These are phyloP conservation scores for Phallus indusiatus DNA, from an alignment of 768 basidiomycete genomes.

Conservation along the genomic window DNA sequence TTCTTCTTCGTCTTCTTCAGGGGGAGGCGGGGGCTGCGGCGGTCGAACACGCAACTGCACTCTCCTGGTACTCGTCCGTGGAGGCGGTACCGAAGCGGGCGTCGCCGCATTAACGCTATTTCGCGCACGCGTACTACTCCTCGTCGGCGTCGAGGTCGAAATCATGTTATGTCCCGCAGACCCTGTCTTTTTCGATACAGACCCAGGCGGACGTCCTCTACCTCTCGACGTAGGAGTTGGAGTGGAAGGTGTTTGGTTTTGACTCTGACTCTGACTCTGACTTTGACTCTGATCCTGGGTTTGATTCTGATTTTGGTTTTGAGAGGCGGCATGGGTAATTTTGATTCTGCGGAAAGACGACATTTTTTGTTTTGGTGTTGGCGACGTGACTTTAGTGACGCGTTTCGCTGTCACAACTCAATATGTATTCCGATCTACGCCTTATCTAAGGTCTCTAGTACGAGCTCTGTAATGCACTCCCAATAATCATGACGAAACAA, in stretches of 20 bases:
- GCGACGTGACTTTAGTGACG: too few species aligned
- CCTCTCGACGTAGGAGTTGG: not conserved
- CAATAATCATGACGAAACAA: too few species aligned
- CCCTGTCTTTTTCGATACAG: not conserved
- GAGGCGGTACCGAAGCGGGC: not conserved
- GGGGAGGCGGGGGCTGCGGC: not conserved
- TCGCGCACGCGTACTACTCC: not conserved
- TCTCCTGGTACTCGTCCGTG: not conserved
- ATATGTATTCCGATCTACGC: too few species aligned
- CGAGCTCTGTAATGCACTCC: too few species aligned
- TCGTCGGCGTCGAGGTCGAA: not conserved
- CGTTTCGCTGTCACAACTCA: too few species aligned
- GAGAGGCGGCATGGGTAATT: slow-evolving; percentile 4
- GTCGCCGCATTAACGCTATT: not conserved
- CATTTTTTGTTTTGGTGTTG: not conserved
- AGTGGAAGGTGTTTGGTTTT: not conserved
- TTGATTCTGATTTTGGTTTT: not conserved
- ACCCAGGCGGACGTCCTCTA: not conserved
- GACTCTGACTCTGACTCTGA: not conserved
- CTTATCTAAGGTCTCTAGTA: too few species aligned
- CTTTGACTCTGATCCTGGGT: not conserved
- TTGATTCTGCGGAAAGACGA: slow-evolving; percentile 1
- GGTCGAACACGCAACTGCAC: not conserved
- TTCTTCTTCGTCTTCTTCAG: not conserved
- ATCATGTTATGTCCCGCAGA: not conserved